phyloP scores from a whole-genome alignment of 2,329 filamentous ascomycete genomes.

The Knufia fluminis region DNA sequence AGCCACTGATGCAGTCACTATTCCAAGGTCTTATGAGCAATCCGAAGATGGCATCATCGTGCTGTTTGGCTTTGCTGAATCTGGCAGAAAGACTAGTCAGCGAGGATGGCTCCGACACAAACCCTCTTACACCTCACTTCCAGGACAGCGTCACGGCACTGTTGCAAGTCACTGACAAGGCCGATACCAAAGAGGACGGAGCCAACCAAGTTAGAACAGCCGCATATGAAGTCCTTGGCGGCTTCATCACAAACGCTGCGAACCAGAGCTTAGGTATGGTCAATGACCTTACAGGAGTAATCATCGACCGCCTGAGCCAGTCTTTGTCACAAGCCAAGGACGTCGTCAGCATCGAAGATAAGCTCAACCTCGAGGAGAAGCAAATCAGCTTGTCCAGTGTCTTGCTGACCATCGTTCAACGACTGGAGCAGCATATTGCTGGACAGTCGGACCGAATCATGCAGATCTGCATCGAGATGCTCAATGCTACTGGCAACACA shows the following conservation, averaged over 20 bases:
- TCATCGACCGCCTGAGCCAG: slow-evolving; percentile 82
- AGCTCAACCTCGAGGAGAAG: slow-evolving; percentile 92
- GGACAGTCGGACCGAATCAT: slow-evolving; percentile 92
- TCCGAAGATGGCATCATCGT: slow-evolving; percentile 94
- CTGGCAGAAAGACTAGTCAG: slow-evolving; percentile 90
- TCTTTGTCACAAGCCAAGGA: slow-evolving; percentile 83
- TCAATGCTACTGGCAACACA: slow-evolving; percentile 72
- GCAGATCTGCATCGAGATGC: slow-evolving; percentile 72
- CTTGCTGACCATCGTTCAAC: slow-evolving; percentile 79
- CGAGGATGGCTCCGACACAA: slow-evolving; percentile 65
- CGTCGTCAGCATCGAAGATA: slow-evolving; percentile 94
- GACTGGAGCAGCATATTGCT: slow-evolving; percentile 81
- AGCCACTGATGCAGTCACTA: slow-evolving; percentile 74
- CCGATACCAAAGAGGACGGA: slow-evolving; percentile 49
- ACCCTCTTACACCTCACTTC: slow-evolving; percentile 85
- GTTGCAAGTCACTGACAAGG: slow-evolving; percentile 72
- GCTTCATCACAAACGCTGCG: slow-evolving; percentile 85
- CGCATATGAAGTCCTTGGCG: slow-evolving; percentile 92
- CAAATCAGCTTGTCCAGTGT: slow-evolving; percentile 92
- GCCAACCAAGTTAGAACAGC: slow-evolving; percentile 89
- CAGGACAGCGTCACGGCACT: slow-evolving; percentile 81
- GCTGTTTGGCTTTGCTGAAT: slow-evolving; percentile 99
- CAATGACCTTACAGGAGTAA: slow-evolving; percentile 73
- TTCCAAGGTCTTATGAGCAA: slow-evolving; percentile 85
- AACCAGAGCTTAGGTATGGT: slow-evolving; percentile 74